Conservation (phyloP, 495 filamentous ascomycete species). For the Xeromyces bisporus region DNA sequence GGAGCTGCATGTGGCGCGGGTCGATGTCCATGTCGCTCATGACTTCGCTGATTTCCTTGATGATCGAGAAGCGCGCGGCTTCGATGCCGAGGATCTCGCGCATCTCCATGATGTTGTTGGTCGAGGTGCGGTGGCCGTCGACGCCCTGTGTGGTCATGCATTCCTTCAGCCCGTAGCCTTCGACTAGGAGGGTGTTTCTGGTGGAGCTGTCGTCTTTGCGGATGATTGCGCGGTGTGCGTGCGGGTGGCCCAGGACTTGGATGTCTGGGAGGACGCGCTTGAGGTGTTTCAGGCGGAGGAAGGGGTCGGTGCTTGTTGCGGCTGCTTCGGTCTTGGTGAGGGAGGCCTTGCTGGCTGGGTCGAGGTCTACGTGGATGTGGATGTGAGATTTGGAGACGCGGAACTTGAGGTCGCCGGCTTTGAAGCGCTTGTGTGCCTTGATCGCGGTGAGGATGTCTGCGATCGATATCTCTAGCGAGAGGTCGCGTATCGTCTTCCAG, state of each 20-base stretch:
- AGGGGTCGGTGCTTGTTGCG: conserved; percentile 44
- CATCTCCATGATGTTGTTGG: conserved; percentile 86
- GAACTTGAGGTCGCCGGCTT: conserved; percentile 38
- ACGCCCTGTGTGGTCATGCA: conserved; percentile 91
- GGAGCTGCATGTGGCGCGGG: conserved; percentile 92
- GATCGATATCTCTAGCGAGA: conserved; percentile 59
- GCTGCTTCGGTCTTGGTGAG: conserved; percentile 40
- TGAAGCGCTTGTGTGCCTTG: conserved; percentile 59
- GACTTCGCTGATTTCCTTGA: conserved; percentile 60
- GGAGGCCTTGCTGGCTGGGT: conserved; percentile 33
- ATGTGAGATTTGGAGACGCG: conserved; percentile 34
- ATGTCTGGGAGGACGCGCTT: conserved; percentile 67
- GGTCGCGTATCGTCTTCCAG: conserved; percentile 50
- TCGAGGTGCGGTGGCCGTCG: conserved; percentile 48
- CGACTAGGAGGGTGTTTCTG: conserved; percentile 59
- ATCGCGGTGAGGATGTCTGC: conserved; percentile 58
- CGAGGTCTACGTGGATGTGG: conserved; percentile 38
- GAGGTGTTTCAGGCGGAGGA: conserved; percentile 65
- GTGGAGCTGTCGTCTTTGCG: conserved; percentile 49
- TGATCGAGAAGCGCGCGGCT: conserved; percentile 72
- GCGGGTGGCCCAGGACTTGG: conserved; percentile 71
- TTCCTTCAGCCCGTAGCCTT: conserved; percentile 75
- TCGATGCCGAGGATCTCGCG: conserved; percentile 92
- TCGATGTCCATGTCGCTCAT: conserved; percentile 94
- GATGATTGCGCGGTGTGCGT: conserved; percentile 76